Conservation (phyloP, 1,284 basidiomycete genomes). For the Salmacisia buchloeana region DNA sequence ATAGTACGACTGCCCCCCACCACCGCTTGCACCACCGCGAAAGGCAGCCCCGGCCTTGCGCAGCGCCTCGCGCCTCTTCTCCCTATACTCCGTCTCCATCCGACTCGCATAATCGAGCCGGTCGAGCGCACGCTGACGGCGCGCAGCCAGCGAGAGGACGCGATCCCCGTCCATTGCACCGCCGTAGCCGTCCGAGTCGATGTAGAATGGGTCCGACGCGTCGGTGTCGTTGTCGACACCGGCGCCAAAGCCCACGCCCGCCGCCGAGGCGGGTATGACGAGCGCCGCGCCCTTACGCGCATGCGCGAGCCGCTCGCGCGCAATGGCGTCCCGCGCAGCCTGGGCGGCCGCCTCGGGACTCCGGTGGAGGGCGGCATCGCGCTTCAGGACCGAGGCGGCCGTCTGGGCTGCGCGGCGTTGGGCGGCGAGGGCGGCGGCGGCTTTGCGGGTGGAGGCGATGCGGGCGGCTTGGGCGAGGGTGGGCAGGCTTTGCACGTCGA, state of each 20-base stretch:
- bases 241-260: background rate
- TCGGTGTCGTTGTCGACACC: too few relatives aligned
- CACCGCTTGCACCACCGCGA: slow-evolving; percentile 21
- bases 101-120: background rate
- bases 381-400: background rate
- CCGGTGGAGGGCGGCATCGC: background rate
- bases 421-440: background rate
- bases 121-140: background rate
- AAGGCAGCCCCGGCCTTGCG: slow-evolving; percentile 37
- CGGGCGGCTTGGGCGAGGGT: background rate
- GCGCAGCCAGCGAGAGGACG: background rate
- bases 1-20: slow-evolving; percentile 29
- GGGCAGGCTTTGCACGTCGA: background rate
- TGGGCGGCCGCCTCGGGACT: background rate
- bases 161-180: background rate
- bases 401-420: background rate
- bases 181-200: background rate
- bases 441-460: slow-evolving; percentile 1
- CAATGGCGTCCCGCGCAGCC: background rate
- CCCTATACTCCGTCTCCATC: slow-evolving; percentile 34
- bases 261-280: slow-evolving; percentile 1
- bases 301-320: background rate
- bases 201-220: too few relatives aligned
- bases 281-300: background rate
- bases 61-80: slow-evolving; percentile 44